Evolutionary conservation across 495 filamentous ascomycete species (phyloP).

Genomic region (Neohortaea acidophila): DNA sequence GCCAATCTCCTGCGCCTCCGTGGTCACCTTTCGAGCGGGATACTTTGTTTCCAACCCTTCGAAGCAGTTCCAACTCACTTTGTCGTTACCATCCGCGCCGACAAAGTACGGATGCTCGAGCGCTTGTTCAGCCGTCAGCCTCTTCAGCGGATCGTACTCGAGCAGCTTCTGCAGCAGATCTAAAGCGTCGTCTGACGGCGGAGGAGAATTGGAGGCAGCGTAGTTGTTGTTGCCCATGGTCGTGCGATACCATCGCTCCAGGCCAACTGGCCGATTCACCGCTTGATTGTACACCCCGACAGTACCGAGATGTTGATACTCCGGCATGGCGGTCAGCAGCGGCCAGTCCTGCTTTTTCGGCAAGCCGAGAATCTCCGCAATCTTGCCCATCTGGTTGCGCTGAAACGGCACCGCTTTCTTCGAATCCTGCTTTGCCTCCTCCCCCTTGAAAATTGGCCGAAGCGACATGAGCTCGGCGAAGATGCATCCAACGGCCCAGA

Average conservation of each 20-base stretch:
- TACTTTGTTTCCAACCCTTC: constrained; percentile 77
- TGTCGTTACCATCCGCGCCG: constrained; percentile 37
- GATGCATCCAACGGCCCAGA: constrained; percentile 97
- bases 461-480: constrained; percentile 87
- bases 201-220: constrained; percentile 33
- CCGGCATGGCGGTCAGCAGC: constrained; percentile 60
- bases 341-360: constrained; percentile 86
- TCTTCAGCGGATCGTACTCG: constrained; percentile 82
- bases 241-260: constrained; percentile 53
- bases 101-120: constrained; percentile 75
- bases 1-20: constrained; percentile 88
- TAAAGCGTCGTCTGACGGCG: constrained; percentile 61
- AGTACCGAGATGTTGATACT: constrained; percentile 59
- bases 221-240: constrained; percentile 45
- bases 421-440: constrained; percentile 96
- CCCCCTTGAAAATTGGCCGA: constrained; percentile 93
- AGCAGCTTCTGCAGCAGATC: constrained; percentile 66
- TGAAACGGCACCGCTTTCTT: constrained; percentile 97
- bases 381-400: constrained; percentile 96
- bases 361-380: constrained; percentile 85
- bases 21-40: constrained; percentile 73
- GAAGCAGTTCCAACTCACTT: constrained; percentile 64
- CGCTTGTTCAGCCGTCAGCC: constrained; percentile 71
- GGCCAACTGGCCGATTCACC: constrained; percentile 31
- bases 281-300: constrained; percentile 34